Conservation (phyloP, 108 stramenopile species). For the Pelagomonas calceolata region DNA sequence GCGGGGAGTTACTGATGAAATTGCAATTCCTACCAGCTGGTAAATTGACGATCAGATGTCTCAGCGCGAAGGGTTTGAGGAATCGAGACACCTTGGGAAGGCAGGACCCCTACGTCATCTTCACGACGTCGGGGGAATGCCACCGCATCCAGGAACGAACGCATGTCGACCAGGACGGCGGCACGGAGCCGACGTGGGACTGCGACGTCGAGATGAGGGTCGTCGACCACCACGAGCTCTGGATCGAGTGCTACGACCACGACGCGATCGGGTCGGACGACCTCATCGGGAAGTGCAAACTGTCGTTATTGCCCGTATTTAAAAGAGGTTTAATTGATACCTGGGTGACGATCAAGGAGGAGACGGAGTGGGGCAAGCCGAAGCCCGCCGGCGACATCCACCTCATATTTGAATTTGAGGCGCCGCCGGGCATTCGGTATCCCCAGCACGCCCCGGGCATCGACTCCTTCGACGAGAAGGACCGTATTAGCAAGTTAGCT, state of each 20-base stretch:
- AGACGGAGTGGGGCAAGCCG: constrained; percentile 33
- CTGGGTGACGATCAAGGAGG: constrained; percentile 37
- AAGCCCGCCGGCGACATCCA: constrained; percentile 42
- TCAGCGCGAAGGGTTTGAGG: constrained; percentile 32
- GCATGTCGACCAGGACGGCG: constrained; percentile 38
- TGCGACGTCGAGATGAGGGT: constrained; percentile 34
- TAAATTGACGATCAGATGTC: constrained; percentile 24
- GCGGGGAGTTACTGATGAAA: constrained; percentile 31
- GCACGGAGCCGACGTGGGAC: constrained; percentile 32
- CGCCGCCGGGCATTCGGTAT: constrained; percentile 46
- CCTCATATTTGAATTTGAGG: constrained; percentile 40
- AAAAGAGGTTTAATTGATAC: constrained; percentile 38
- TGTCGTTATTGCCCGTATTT: constrained; percentile 55
- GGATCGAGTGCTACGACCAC: constrained; percentile 51
- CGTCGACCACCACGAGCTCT: constrained; percentile 54
- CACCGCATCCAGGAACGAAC: constrained; percentile 27
- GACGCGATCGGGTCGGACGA: constrained; percentile 39
- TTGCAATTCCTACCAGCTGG: constrained; percentile 49
- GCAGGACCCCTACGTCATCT: constrained; percentile 42
- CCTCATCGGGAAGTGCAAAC: constrained; percentile 37
- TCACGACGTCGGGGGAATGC: constrained; percentile 34
- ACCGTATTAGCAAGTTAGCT: constrained; percentile 15
- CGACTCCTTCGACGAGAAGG: constrained; percentile 47
- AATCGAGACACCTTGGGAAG: constrained; percentile 20
- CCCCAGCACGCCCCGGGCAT: constrained; percentile 51